These are phyloP conservation scores for Aethionema arabicum DNA, from an alignment of 345 rosid genomes.

Conservation along the genomic window DNA sequence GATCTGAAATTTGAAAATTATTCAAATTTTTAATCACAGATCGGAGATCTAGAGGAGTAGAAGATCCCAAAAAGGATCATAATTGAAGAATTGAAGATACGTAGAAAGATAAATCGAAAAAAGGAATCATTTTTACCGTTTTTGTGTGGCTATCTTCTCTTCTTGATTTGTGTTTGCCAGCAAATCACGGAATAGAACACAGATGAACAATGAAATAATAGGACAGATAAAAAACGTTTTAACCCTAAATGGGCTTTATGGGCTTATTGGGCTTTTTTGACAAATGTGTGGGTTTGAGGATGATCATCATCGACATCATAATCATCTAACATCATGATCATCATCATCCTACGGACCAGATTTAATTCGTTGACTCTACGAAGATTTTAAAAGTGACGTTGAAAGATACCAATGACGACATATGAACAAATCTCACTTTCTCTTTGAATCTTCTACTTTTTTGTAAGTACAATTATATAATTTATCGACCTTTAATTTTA, in stretches of 20 bases:
- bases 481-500: too few species aligned
- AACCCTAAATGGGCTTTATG: constrained; percentile 9
- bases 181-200: constrained; percentile 28
- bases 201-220: not conserved
- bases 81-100: constrained; percentile 2
- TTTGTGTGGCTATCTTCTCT: constrained; percentile 10
- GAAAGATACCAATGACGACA: constrained; percentile 34
- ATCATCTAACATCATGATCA: constrained; percentile 11
- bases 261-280: not conserved
- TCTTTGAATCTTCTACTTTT: constrained; percentile 23
- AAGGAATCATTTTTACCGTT: constrained; percentile 30
- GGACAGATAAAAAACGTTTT: not conserved
- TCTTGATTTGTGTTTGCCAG: constrained; percentile 21
- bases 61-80: constrained; percentile 7
- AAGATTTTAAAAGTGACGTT: constrained; percentile 29
- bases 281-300: constrained; percentile 14
- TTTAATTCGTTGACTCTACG: constrained; percentile 33
- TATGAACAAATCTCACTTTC: constrained; percentile 9
- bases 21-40: constrained; percentile 13
- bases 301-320: constrained; percentile 13
- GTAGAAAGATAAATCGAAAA: constrained; percentile 26
- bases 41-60: constrained; percentile 9
- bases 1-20: constrained; percentile 26
- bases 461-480: not conserved
- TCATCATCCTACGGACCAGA: constrained; percentile 28